Percentiles rank a stretch among this genome's conserved stretches.
Conservation (phyloP, 768 basidiomycete genomes). For the Termitomyces sp. region DNA sequence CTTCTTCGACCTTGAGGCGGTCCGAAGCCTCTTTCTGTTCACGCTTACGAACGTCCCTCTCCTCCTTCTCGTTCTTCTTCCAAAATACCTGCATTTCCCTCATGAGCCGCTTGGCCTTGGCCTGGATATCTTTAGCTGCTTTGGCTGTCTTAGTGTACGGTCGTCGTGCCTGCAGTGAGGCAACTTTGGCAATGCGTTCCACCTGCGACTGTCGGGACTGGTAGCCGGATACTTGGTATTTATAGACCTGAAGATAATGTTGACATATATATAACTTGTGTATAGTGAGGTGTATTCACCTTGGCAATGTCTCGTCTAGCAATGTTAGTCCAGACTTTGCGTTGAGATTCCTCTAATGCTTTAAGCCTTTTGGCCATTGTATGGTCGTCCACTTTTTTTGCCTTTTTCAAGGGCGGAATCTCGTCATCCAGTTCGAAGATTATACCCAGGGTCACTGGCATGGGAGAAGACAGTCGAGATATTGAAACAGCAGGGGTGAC, state of each 20-base stretch:
- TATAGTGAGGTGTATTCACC: constrained; percentile 31
- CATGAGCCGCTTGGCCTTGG: constrained; percentile 84
- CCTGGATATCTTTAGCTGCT: constrained; percentile 76
- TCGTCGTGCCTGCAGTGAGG: constrained; percentile 73
- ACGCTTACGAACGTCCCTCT: constrained; percentile 86
- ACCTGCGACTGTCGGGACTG: constrained; percentile 63
- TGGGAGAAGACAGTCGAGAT: constrained; percentile 71
- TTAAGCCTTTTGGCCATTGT: constrained; percentile 73
- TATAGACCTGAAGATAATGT: constrained; percentile 60
- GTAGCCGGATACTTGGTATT: constrained; percentile 65
- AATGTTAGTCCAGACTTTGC: constrained; percentile 88
- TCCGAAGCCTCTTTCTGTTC: constrained; percentile 94
- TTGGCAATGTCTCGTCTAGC: constrained; percentile 82
- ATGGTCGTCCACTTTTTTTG: constrained; percentile 72
- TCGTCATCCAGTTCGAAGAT: constrained; percentile 71
- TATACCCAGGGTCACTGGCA: constrained; percentile 49
- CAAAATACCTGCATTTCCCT: constrained; percentile 96
- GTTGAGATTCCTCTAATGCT: constrained; percentile 77
- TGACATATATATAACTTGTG: not conserved
- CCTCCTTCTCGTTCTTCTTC: constrained; percentile 98
- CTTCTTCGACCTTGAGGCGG: constrained; percentile 84
- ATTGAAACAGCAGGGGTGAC: constrained; percentile 50
- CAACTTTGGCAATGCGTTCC: constrained; percentile 73
- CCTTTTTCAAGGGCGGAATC: constrained; percentile 68
- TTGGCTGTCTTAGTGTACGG: constrained; percentile 75